Conservation (phyloP, 2,329 filamentous ascomycete species). For the Xylariaceae sp. region DNA sequence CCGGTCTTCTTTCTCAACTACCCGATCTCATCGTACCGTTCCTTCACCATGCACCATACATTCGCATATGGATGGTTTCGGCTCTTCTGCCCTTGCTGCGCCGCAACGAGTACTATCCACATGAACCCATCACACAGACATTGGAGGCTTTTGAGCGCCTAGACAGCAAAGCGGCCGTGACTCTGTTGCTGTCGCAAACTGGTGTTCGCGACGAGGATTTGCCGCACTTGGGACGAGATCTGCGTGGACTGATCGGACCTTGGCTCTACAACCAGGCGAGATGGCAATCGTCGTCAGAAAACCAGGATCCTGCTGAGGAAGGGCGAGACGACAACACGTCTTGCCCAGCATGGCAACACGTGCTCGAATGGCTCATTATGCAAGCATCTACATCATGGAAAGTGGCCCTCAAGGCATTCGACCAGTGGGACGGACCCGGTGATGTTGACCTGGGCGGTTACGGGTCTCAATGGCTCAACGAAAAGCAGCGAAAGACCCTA, state of each 20-base stretch:
- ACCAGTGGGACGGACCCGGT: constrained; percentile 67
- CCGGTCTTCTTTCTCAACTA: constrained; percentile 64
- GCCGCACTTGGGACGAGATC: constrained; percentile 52
- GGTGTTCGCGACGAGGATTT: constrained; percentile 38
- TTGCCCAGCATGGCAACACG: constrained; percentile 62
- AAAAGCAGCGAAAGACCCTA: constrained; percentile 55
- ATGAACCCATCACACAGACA: constrained; percentile 43
- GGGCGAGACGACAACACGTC: constrained; percentile 31
- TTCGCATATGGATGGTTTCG: constrained; percentile 65
- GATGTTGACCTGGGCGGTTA: constrained; percentile 64
- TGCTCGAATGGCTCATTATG: constrained; percentile 61
- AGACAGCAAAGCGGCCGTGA: constrained; percentile 53
- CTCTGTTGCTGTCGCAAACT: constrained; percentile 56
- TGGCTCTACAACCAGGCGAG: constrained; percentile 65
- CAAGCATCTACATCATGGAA: constrained; percentile 57
- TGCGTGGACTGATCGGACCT: constrained; percentile 63
- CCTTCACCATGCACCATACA: constrained; percentile 52
- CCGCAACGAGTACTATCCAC: constrained; percentile 64
- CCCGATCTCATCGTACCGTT: constrained; percentile 66
- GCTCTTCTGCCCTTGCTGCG: constrained; percentile 63
- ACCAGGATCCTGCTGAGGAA: constrained; percentile 20
- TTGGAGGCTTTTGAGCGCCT: constrained; percentile 60
- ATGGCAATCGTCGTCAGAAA: constrained; percentile 40
- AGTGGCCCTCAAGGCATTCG: constrained; percentile 57
- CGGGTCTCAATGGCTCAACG: constrained; percentile 52